phyloP scores from a whole-genome alignment of 345 rosid species.

The Hypericum perforatum region DNA sequence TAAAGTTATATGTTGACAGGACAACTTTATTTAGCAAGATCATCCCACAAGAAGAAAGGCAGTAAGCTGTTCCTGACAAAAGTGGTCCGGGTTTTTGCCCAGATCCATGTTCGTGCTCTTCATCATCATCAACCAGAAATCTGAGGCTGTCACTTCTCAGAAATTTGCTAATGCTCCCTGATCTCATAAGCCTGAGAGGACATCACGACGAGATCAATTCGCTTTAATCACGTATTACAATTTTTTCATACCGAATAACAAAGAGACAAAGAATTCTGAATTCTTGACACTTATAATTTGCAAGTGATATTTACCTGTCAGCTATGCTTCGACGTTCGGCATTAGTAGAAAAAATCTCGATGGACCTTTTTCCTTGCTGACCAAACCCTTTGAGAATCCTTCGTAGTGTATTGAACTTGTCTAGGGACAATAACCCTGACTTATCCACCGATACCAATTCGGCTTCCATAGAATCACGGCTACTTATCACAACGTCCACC shows the following conservation, averaged over 20 bases:
- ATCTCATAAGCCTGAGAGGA: conserved; percentile 43
- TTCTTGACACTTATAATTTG: neutral
- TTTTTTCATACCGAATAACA: neutral
- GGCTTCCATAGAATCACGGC: conserved; percentile 25
- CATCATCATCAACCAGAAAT: conserved; percentile 22
- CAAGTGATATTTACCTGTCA: conserved; percentile 37
- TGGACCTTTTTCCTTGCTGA: conserved; percentile 30
- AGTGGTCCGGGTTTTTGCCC: conserved; percentile 54
- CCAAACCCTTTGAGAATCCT: conserved; percentile 28
- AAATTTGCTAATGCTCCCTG: conserved; percentile 8
- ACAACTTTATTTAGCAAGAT: conserved; percentile 73
- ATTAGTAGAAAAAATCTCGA: conserved; percentile 19
- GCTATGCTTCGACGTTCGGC: conserved; percentile 33
- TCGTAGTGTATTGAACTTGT: conserved; percentile 20
- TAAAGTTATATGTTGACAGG: conserved; percentile 64
- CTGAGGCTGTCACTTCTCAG: conserved; percentile 7
- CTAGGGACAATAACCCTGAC: conserved; percentile 12
- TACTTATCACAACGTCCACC: conserved; percentile 28
- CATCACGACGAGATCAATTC: conserved; percentile 18
- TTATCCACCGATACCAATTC: conserved; percentile 23
- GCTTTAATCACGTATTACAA: neutral
- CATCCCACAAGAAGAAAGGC: conserved; percentile 90
- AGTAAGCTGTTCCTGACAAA: conserved; percentile 80
- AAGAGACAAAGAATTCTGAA: neutral
- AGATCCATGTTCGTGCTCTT: conserved; percentile 38